phyloP scores from a whole-genome alignment of 257 asterid genomes.

The Plantago major region DNA sequence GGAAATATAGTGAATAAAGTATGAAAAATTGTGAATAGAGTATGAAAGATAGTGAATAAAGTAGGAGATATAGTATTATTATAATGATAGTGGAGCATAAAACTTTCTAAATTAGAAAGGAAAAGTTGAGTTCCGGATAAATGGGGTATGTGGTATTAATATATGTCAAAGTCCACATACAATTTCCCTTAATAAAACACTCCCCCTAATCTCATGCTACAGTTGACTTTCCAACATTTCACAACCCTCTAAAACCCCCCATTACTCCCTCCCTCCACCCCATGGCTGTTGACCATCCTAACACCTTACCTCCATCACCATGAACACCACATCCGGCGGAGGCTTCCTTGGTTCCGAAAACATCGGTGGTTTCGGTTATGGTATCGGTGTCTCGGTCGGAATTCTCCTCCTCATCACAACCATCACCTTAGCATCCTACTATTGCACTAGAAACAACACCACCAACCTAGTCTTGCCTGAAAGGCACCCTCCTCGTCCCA shows the following conservation, averaged over 20 bases:
- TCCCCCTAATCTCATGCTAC: constrained; percentile 23
- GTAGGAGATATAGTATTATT: no score
- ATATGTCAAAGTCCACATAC: constrained; percentile 19
- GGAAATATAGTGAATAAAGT: no score
- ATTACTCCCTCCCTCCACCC: constrained; percentile 7
- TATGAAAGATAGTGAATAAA: no score
- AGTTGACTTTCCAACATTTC: constrained; percentile 29
- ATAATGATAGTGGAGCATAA: no score
- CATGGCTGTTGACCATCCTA: constrained; percentile 33
- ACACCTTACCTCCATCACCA: constrained; percentile 14
- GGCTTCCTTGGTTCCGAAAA: constrained; percentile 45
- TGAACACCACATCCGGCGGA: constrained; percentile 47
- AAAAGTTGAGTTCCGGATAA: no score
- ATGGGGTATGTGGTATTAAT: no score
- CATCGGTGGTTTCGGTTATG: constrained; percentile 80
- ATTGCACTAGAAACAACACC: constrained; percentile 55
- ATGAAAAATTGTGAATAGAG: no score
- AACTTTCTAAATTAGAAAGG: no score
- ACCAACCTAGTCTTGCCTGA: constrained; percentile 20
- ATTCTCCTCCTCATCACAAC: constrained; percentile 79
- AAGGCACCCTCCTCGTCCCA: constrained; percentile 11
- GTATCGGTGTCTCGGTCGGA: constrained; percentile 77
- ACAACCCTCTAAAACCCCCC: constrained; percentile 20
- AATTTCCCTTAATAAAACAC: constrained; percentile 29
- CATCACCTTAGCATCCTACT: constrained; percentile 71